Base-by-base conservation (phyloP, 495 filamentous ascomycete genomes). In the Xylaria longipes region DNA sequence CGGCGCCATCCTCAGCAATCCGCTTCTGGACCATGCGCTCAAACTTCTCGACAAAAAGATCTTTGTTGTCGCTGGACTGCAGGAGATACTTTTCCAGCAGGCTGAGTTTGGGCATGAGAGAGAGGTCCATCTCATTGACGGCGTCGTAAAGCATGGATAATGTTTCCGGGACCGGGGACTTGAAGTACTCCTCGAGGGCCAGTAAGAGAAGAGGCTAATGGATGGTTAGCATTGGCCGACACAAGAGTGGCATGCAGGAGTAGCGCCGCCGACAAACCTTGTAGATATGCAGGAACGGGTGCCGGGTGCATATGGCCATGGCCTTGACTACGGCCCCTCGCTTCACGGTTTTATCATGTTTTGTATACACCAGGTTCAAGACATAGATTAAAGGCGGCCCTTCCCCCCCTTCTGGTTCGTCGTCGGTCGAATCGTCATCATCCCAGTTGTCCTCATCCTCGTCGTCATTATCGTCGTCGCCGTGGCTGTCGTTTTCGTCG, bases 221-320 rank as follows among this genome's bases (percentile, higher is more conserved):
- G 69, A 43, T 37, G 64, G 71, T 84, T 74, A 84, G 82, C 46
- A 50, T 31, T 3, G 37, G 50, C 43, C 7, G 14, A 61, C 41
- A 39, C n/a, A 39, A 27, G 14, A 71, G 56, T 43, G 65, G 35
- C 33, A n/a, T 31, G 37, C 33, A 68, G 20, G 60, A 29, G 9
- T 60, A 52, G 57, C 45, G 65, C 20, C 22, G 45, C 33, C 43
- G 63, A 72, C 83, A 62, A 77, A 94, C 94, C 88, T 98, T 99
- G 82, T 98, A 99, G 69, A 99, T 98, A 80, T 99, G 95, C 64
- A 99, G 86, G 79, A 99, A 99, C n/a, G 96, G 94, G 84, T 99
- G 96, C 58, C 95, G 86, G 5, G 96, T 99, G 82, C 96, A 99
- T 73, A 99, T 98, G n/a, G 96, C 96, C 96, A 99, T 99, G 2